Base-by-base conservation (phyloP, 148 eudicot genomes). In the Agrostemma githago region DNA sequence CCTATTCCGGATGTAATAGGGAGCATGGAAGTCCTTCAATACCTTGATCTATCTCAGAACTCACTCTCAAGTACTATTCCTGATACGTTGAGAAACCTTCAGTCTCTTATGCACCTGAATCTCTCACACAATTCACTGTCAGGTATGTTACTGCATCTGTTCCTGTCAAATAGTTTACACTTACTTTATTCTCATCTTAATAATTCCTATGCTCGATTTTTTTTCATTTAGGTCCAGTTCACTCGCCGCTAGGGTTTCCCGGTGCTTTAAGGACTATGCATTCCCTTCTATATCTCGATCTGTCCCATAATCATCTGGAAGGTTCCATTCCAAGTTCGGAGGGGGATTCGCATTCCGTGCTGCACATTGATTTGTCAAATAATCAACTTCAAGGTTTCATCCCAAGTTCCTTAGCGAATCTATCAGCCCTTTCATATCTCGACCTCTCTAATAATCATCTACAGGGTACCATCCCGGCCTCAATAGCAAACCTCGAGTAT, bases 31-130 rank as follows among this genome's bases (percentile, higher is more conserved):
- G 5, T 6, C 8, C 58, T 46, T 43, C 21, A 1, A 5, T 26
- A 21, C 56, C 76, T 73, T 15, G 41, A 73, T 26, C 59, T 73
- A 6, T 73, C 76, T 43, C 5, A 6, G 3, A 73, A 62, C 39
- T 6, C 6, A 9, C 57, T 72, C 9, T 5, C 5, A 0, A 56
- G 66, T 10, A 3, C 9, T 1, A 58, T 72, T 37, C 56, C 40
- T 20, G 42, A 10, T 41, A 2, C 56, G 42, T 61, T 61, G 0
- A 39, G 3, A 0, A 41, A 61, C 16, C n/a, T 72, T 0, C 2
- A 41, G 1, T 20, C 11, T 21, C 57, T 72, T 20, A 20, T 5
- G 2, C 3, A 40, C 17, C 15, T 61, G 6, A 4, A 43, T 17
- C 75, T 72, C 54, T 69, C 40, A 4, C 4, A 21, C 41, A 69